Conservation (phyloP, 768 basidiomycete genomes). For the Mycena indigotica region DNA sequence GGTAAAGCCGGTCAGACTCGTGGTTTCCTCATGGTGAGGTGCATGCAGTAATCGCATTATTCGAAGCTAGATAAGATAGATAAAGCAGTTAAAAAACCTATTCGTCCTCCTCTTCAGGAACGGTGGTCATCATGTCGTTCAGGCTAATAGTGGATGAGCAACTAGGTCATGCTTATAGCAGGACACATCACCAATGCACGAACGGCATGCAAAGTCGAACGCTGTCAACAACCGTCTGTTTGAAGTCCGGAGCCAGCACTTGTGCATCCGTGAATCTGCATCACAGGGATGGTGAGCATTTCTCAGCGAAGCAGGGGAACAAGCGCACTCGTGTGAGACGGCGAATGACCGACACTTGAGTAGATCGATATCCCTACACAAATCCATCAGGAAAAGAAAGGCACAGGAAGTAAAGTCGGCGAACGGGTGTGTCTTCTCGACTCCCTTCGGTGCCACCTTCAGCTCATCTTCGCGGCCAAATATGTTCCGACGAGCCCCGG, state of each 20-base stretch:
- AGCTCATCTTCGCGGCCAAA: constrained; percentile 88
- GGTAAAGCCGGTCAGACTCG: constrained; percentile 14
- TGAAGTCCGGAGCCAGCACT: constrained; percentile 68
- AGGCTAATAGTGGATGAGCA: constrained; percentile 44
- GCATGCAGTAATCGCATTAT: background rate
- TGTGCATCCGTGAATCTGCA: constrained; percentile 78
- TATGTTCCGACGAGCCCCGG: constrained; percentile 69
- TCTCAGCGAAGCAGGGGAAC: constrained; percentile 23
- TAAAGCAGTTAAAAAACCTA: constrained; percentile 3
- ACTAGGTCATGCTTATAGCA: background rate
- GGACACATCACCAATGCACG: constrained; percentile 68
- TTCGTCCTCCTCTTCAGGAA: constrained; percentile 33
- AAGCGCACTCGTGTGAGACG: constrained; percentile 58
- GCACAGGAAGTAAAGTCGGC: constrained; percentile 22
- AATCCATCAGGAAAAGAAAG: background rate
- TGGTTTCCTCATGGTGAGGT: constrained; percentile 17
- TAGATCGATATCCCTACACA: constrained; percentile 84
- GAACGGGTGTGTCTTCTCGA: constrained; percentile 79
- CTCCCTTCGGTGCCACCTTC: constrained; percentile 89
- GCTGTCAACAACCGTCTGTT: constrained; percentile 57
- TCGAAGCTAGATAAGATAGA: background rate
- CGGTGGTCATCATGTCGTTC: constrained; percentile 72
- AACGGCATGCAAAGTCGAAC: constrained; percentile 67
- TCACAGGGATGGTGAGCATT: background rate
- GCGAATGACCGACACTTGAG: constrained; percentile 81